Evolutionary conservation across 768 basidiomycete species (phyloP).

Genomic region (Hortiboletus campestris): DNA sequence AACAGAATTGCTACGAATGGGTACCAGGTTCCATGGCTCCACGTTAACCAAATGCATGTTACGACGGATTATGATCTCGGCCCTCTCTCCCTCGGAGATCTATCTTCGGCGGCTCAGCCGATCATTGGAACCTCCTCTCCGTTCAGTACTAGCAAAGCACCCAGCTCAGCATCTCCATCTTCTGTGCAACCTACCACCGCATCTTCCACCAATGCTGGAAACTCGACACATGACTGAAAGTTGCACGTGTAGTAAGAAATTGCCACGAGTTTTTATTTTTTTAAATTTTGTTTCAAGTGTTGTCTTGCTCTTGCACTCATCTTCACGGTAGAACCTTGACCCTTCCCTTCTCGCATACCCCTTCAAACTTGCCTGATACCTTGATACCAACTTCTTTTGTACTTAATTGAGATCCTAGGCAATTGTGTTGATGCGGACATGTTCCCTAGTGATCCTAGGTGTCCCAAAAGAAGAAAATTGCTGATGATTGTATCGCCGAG

Average conservation of each 20-base stretch:
- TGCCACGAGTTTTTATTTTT: not conserved
- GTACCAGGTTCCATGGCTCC: conserved; percentile 65
- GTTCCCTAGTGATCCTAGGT: not conserved
- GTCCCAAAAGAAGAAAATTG: not conserved
- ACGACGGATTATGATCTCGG: conserved; percentile 45
- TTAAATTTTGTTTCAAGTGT: not conserved
- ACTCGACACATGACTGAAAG: conserved; percentile 5
- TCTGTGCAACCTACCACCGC: not conserved
- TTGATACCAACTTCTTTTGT: conserved; percentile 5
- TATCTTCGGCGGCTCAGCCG: conserved; percentile 17
- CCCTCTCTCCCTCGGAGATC: conserved; percentile 17
- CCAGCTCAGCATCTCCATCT: not conserved
- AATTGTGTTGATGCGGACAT: not conserved
- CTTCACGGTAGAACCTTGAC: not conserved
- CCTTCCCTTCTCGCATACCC: not conserved
- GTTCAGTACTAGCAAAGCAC: not conserved
- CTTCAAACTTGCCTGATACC: not conserved
- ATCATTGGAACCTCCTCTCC: not conserved
- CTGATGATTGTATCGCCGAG: not conserved
- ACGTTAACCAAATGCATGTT: conserved; percentile 52
- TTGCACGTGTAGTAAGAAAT: not conserved
- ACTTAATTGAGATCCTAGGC: not conserved
- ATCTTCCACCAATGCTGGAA: not conserved
- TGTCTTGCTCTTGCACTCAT: not conserved
- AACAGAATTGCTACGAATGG: conserved; percentile 48